Evolutionary conservation across 345 rosid genomes (phyloP).

Genomic region (Luvunga scandens): DNA sequence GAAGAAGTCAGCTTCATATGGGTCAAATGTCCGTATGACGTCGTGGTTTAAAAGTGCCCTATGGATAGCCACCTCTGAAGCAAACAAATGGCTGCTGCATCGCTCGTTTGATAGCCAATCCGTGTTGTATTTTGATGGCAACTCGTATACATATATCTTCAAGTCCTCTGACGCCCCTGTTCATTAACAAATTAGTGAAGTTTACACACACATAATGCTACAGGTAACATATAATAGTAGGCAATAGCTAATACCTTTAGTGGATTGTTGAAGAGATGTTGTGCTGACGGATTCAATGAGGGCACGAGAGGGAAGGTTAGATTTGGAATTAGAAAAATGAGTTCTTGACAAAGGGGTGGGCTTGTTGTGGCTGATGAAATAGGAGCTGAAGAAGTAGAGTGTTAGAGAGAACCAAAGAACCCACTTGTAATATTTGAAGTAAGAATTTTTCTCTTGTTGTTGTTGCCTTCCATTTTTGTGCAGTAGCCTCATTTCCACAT

Average conservation of each 20-base stretch:
- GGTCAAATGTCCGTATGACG: slow-evolving; percentile 64
- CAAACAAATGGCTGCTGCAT: slow-evolving; percentile 83
- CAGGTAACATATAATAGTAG: too few relatives aligned
- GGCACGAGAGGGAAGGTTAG: slow-evolving; percentile 56
- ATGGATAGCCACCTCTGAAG: slow-evolving; percentile 93
- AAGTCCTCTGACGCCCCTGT: slow-evolving; percentile 50
- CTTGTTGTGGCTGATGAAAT: slow-evolving; percentile 46
- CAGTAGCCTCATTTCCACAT: slow-evolving; percentile 47
- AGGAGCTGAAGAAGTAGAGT: slow-evolving; percentile 73
- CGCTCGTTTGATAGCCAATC: slow-evolving; percentile 82
- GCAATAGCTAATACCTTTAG: not conserved
- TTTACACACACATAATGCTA: too few relatives aligned
- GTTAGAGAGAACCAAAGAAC: slow-evolving; percentile 68
- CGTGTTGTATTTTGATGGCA: slow-evolving; percentile 71
- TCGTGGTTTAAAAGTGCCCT: slow-evolving; percentile 48
- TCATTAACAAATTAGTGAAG: not conserved
- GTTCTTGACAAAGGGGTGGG: slow-evolving; percentile 43
- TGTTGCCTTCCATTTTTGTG: slow-evolving; percentile 36
- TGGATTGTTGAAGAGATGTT: slow-evolving; percentile 27
- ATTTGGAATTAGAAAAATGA: slow-evolving; percentile 36
- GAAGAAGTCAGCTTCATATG: slow-evolving; percentile 86
- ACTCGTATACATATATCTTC: slow-evolving; percentile 74
- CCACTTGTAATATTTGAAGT: slow-evolving; percentile 72
- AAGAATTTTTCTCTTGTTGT: slow-evolving; percentile 37
- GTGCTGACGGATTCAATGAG: slow-evolving; percentile 56